Conservation (phyloP, 768 basidiomycete species). For the Boletus vermiculosoides region DNA sequence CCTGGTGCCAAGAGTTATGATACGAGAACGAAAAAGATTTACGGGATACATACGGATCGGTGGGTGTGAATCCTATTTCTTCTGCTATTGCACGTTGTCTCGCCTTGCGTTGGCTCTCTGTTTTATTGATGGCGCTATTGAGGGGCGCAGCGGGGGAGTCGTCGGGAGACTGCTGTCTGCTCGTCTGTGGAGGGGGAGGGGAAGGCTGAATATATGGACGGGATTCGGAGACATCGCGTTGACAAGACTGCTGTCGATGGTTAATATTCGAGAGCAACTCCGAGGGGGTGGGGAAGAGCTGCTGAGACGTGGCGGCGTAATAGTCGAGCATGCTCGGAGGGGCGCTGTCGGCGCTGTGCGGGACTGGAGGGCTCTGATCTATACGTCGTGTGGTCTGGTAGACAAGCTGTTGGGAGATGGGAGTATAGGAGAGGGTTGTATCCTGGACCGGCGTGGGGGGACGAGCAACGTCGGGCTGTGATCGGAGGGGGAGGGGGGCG, state of each 20-base stretch:
- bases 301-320: conserved; percentile 25
- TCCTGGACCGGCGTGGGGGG: conserved; percentile 8
- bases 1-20: conserved; percentile 29
- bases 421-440: conserved; percentile 1
- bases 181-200: conserved; percentile 5
- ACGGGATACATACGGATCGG: conserved; percentile 53
- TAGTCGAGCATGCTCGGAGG: conserved; percentile 19
- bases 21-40: not conserved
- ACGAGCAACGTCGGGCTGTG: conserved; percentile 3
- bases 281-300: conserved; percentile 63
- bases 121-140: conserved; percentile 24
- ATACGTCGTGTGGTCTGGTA: conserved; percentile 9
- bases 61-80: conserved; percentile 54
- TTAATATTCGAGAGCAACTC: conserved; percentile 53
- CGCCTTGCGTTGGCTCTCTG: conserved; percentile 54
- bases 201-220: conserved; percentile 11
- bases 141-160: not conserved
- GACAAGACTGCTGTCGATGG: conserved; percentile 7
- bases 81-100: conserved; percentile 58
- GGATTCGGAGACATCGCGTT: conserved; percentile 3
- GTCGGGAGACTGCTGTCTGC: conserved; percentile 16
- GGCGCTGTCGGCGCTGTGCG: not conserved
- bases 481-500: not conserved
- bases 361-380: not conserved
- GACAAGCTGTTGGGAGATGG: conserved; percentile 14